Evolutionary conservation across 352 stramenopile genomes (phyloP).

Genomic region (Phytophthora sojae): DNA sequence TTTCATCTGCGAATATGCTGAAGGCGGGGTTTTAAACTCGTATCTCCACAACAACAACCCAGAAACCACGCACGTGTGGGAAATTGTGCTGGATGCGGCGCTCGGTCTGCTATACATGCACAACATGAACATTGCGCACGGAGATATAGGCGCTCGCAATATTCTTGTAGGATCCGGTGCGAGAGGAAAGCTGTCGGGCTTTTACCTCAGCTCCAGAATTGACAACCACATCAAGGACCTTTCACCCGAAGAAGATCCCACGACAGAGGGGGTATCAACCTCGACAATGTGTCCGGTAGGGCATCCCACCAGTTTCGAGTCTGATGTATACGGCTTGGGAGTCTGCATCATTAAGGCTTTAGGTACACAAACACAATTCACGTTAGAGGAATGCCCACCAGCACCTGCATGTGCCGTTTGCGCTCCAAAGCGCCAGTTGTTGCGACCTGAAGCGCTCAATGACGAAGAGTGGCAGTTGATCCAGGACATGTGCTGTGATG

Average conservation of each 20-base stretch:
- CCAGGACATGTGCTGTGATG: conserved; percentile 8
- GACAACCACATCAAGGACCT: neutral
- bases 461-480: conserved; percentile 10
- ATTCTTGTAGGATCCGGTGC: neutral
- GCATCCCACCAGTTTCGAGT: neutral
- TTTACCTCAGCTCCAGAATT: neutral
- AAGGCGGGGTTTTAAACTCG: neutral
- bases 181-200: conserved; percentile 1
- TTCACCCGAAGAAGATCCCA: neutral
- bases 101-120: conserved; percentile 19
- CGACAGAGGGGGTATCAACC: neutral
- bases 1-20: conserved; percentile 12
- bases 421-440: neutral
- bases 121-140: neutral
- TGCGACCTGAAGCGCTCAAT: neutral
- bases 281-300: neutral
- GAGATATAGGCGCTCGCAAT: conserved; percentile 1
- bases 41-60: neutral
- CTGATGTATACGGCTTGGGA: conserved; percentile 13
- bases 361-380: neutral
- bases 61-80: neutral
- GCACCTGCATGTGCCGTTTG: neutral
- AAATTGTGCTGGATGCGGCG: neutral
- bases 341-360: conserved; percentile 10
- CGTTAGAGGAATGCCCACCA: neutral